phyloP scores from a whole-genome alignment of 75 land plant genomes.

The Adiantum capillusveneris region DNA sequence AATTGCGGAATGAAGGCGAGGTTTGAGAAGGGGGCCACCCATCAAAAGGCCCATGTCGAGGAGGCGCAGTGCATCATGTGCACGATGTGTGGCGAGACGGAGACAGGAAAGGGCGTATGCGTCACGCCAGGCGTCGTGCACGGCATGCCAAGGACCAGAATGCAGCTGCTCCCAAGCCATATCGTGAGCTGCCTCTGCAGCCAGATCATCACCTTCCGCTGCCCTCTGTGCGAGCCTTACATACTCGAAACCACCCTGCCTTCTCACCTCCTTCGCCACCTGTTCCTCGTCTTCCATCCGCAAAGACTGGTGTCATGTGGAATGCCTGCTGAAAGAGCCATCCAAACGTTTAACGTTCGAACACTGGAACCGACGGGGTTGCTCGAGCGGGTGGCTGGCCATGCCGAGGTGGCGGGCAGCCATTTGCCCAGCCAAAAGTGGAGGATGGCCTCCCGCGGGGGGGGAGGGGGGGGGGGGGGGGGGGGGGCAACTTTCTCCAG shows the following conservation, averaged over 20 bases:
- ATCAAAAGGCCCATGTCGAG: constrained; percentile 88
- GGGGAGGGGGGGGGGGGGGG: no score
- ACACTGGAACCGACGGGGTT: no score
- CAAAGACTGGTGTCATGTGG: no score
- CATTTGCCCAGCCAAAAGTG: no score
- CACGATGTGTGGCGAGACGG: constrained; percentile 47
- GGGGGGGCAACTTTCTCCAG: no score
- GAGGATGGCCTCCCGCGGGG: no score
- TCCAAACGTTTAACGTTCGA: no score
- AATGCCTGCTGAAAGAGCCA: no score
- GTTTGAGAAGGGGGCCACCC: constrained; percentile 65
- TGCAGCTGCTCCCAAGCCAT: constrained; percentile 99
- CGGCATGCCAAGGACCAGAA: constrained; percentile 85
- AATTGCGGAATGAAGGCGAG: constrained; percentile 44
- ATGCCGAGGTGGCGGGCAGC: no score
- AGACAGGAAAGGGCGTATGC: constrained; percentile 88
- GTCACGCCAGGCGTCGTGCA: constrained; percentile 77
- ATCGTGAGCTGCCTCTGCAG: constrained; percentile 91
- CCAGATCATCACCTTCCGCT: constrained; percentile 49
- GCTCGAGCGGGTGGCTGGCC: no score
- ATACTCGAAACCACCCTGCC: constrained; percentile 73
- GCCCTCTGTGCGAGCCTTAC: constrained; percentile 39
- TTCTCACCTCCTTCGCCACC: constrained; percentile 22
- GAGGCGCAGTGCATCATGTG: constrained; percentile 49
- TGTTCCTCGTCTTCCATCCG: neutral